Conservation (phyloP, 352 stramenopile genomes). For the Phytophthora macrochlamydospora region DNA sequence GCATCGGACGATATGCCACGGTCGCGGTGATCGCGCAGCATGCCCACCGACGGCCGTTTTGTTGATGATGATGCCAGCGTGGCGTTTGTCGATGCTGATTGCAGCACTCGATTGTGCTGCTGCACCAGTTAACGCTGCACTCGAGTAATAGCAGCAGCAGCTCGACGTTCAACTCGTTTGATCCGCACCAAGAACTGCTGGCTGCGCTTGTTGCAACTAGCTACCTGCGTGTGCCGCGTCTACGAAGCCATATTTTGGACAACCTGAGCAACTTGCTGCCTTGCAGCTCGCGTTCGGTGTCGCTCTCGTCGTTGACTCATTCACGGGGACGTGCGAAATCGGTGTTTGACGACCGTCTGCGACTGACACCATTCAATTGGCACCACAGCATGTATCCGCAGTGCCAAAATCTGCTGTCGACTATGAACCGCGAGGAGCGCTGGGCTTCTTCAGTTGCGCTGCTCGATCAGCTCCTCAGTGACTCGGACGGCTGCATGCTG, state of each 20-base stretch:
- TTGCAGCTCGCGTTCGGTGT: conserved; percentile 18
- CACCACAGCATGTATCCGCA: conserved; percentile 50
- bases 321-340: conserved; percentile 40
- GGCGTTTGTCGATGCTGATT: too few species aligned
- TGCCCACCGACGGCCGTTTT: too few species aligned
- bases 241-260: conserved; percentile 58
- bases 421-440: conserved; percentile 48
- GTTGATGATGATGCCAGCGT: too few species aligned
- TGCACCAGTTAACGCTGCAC: neutral
- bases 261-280: conserved; percentile 41
- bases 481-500: conserved; percentile 47
- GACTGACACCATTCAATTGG: conserved; percentile 64
- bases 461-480: conserved; percentile 37
- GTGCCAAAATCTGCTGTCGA: conserved; percentile 52
- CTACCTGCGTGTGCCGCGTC: conserved; percentile 60
- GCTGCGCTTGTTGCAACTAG: conserved; percentile 45
- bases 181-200: conserved; percentile 46
- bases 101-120: too few species aligned
- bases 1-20: too few species aligned
- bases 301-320: conserved; percentile 21
- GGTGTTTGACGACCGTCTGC: conserved; percentile 47
- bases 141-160: conserved; percentile 12
- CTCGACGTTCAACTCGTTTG: conserved; percentile 30
- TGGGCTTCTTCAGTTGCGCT: conserved; percentile 42
- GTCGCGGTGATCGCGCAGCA: too few species aligned